Evolutionary conservation across 257 asterid genomes (phyloP).

Genomic region (Nicotiana benthamiana): DNA sequence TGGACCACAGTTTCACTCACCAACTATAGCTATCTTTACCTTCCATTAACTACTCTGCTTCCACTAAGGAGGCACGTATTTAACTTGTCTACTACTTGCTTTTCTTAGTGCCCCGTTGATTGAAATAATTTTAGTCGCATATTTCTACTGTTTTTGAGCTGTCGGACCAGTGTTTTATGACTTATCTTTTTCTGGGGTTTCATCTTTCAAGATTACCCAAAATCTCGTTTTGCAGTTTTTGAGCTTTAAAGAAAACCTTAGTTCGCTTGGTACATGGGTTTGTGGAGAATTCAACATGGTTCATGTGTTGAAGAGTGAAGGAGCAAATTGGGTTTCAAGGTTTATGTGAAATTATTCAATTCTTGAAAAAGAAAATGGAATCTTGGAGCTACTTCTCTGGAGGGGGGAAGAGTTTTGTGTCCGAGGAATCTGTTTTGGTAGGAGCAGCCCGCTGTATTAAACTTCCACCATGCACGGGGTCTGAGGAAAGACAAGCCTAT

Average conservation of each 20-base stretch:
- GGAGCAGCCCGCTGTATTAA: too few species aligned
- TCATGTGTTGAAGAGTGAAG: background rate
- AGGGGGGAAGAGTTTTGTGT: conserved; percentile 14
- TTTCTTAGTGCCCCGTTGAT: background rate
- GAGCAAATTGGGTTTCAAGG: background rate
- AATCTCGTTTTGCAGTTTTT: background rate
- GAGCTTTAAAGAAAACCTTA: background rate
- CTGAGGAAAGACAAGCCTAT: accelerated
- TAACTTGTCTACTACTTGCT: conserved; percentile 4
- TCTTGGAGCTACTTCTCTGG: conserved; percentile 22
- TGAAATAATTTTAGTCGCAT: background rate
- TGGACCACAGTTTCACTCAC: conserved; percentile 22
- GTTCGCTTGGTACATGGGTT: background rate
- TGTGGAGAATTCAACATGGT: background rate
- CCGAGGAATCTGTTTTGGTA: background rate
- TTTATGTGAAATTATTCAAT: background rate
- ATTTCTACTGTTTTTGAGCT: background rate
- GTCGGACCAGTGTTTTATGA: too few species aligned
- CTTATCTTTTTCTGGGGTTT: too few species aligned
- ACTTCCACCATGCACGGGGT: too few species aligned
- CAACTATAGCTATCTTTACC: background rate
- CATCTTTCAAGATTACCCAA: background rate
- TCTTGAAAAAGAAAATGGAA: conserved; percentile 12
- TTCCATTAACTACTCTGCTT: conserved; percentile 15
- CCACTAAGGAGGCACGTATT: conserved; percentile 26